Evolutionary conservation across 805 yeast species (phyloP).

Genomic region (Hemisphaericaspora nanyangensis): DNA sequence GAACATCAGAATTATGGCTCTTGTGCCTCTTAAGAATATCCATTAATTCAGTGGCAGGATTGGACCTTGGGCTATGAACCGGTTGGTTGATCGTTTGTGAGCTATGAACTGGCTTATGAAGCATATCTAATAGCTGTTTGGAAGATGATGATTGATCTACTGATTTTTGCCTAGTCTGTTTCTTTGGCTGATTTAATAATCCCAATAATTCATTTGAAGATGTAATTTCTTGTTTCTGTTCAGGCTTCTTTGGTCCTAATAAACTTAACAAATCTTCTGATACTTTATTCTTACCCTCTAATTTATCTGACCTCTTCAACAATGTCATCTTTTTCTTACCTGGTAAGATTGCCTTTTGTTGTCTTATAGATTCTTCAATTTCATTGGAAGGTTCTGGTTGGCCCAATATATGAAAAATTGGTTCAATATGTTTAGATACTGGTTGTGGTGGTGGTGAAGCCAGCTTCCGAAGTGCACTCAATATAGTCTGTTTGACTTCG

Average conservation of each 20-base stretch:
- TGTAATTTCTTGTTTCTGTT: background rate
- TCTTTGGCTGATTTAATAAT: conserved; percentile 3
- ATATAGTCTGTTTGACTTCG: background rate
- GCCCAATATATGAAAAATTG: no score
- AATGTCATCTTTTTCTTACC: conserved; percentile 25
- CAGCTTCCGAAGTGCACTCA: background rate
- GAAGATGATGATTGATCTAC: background rate
- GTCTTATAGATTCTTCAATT: conserved; percentile 16
- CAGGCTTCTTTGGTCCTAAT: conserved; percentile 7
- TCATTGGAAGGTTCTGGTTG: conserved; percentile 20
- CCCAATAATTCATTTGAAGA: conserved; percentile 17
- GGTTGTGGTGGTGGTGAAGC: background rate
- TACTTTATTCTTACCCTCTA: conserved; percentile 3
- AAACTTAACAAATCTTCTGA: conserved; percentile 12
- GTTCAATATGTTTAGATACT: no score
- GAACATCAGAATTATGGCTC: background rate
- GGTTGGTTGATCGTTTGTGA: no score
- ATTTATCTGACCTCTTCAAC: conserved; percentile 20
- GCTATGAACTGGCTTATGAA: background rate
- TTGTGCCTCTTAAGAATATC: conserved; percentile 12
- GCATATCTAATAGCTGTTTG: no score
- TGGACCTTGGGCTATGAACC: background rate
- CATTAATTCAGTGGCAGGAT: conserved; percentile 12
- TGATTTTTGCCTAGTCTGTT: no score
- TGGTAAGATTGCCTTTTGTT: conserved; percentile 8